phyloP scores from a whole-genome alignment of 73 alveolate species.

The Paramecium sonneborni region DNA sequence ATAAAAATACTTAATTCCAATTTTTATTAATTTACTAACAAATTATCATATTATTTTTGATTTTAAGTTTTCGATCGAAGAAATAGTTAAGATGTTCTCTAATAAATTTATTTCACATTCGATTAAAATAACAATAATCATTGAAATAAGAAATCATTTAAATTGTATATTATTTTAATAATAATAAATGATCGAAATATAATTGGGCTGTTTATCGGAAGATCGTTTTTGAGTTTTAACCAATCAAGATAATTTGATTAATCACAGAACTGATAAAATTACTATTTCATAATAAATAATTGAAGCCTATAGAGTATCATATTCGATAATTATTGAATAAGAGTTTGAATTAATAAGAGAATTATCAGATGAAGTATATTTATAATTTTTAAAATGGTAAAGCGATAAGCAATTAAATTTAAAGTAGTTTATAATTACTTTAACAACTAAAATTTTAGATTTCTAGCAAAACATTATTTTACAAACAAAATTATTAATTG shows the following conservation, averaged over 20 bases:
- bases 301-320: slow-evolving; percentile 1
- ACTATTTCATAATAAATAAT: not conserved
- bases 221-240: not conserved
- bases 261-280: not conserved
- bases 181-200: not conserved
- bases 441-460: not conserved
- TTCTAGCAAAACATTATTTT: not conserved
- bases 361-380: not conserved
- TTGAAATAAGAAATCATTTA: too few relatives aligned
- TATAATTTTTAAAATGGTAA: not conserved
- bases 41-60: too few relatives aligned
- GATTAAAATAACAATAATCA: too few relatives aligned
- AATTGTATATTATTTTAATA: too few relatives aligned
- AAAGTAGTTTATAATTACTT: not conserved
- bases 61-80: too few relatives aligned
- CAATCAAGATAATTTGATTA: not conserved
- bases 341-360: not conserved
- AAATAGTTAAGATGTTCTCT: too few relatives aligned
- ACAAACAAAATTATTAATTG: not conserved
- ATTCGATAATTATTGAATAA: not conserved
- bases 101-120: too few relatives aligned
- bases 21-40: too few relatives aligned
- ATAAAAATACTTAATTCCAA: too few relatives aligned
- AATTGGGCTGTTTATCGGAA: not conserved
- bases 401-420: not conserved